Percentiles rank a stretch among this genome's conserved stretches.
Evolutionary conservation across 495 filamentous ascomycete genomes (phyloP).

Genomic region (Penicillium pulvis): DNA sequence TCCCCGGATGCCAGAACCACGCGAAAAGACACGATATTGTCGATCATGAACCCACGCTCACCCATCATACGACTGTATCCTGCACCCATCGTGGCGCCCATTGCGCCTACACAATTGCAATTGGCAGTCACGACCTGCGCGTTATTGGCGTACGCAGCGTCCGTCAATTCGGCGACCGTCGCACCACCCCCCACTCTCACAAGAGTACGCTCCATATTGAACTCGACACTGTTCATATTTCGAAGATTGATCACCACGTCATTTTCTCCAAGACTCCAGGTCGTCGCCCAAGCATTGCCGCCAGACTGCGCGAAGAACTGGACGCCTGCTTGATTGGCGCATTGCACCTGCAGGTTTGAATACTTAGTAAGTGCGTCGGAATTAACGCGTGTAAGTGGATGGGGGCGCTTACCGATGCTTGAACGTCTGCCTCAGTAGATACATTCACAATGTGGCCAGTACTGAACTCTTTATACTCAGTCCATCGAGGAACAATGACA

Average conservation of each 20-base stretch:
- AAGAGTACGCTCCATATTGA: not conserved
- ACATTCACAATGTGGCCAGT: not conserved
- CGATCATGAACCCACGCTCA: conserved; percentile 46
- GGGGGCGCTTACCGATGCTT: not conserved
- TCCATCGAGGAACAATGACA: not conserved
- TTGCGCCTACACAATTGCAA: conserved; percentile 6
- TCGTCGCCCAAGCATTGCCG: not conserved
- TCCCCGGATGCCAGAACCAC: conserved; percentile 51
- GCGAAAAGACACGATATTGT: conserved; percentile 45
- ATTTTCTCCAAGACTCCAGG: not conserved
- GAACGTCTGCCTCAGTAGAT: not conserved
- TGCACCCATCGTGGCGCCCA: conserved; percentile 54
- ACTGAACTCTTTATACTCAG: not conserved
- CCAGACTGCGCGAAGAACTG: not conserved
- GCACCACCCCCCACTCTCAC: not conserved
- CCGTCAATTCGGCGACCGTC: not conserved
- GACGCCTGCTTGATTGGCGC: not conserved
- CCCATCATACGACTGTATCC: conserved; percentile 52
- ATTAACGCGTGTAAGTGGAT: not conserved
- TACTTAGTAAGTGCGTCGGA: no score
- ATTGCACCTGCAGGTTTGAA: not conserved
- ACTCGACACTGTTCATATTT: not conserved
- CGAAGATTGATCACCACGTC: not conserved
- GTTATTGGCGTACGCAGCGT: not conserved
- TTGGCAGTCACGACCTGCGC: not conserved